Base-by-base conservation (phyloP, 1,284 basidiomycete genomes). In the Chondrostereum purpureum region DNA sequence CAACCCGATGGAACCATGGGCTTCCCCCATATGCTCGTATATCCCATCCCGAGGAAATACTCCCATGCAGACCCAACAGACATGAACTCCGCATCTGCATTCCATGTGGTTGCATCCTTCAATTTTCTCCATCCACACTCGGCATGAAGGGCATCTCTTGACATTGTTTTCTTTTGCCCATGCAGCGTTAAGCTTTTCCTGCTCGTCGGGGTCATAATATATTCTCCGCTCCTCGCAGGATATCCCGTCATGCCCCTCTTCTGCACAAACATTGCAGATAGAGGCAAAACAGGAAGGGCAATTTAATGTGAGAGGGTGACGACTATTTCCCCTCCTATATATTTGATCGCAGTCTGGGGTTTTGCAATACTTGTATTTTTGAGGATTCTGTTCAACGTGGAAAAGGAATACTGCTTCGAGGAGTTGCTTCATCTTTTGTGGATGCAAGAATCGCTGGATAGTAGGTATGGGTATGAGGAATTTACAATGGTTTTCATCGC, bases 261-360 rank as follows among this genome's bases (percentile, higher is more conserved):
- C 66, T 38, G 73, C 66, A 50, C 78, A 80, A 3, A 61, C 56
- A 0, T 74, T 61, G 46, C 79, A 82, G 17, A 79, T 64, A 0
- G 61, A 55, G 6, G 64, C 58, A 46, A 78, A 74, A 54, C 79
- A 82, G 1, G 75, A 75, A 1, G 70, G 69, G 47, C 73, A 75
- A 14, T 65, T n/a, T n/a, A n/a, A n/a, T n/a, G n/a, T n/a, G 61
- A 10, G 60, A 11, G 49, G 68, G 43, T 47, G 65, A 44, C 54
- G 60, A 36, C 27, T n/a, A 67, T 48, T 2, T 53, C 34, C 1
- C 49, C 48, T 13, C 53, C 70, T 67, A 56, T 79, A 80, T 1
- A 80, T 66, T 53, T 79, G 77, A 4, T 56, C 66, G 50, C 78
- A 81, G 48, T 77, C 78, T 0, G 78, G 70, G 0, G 77, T 81